Conservation (phyloP, 495 filamentous ascomycete species). For the Cudoniella acicularis region DNA sequence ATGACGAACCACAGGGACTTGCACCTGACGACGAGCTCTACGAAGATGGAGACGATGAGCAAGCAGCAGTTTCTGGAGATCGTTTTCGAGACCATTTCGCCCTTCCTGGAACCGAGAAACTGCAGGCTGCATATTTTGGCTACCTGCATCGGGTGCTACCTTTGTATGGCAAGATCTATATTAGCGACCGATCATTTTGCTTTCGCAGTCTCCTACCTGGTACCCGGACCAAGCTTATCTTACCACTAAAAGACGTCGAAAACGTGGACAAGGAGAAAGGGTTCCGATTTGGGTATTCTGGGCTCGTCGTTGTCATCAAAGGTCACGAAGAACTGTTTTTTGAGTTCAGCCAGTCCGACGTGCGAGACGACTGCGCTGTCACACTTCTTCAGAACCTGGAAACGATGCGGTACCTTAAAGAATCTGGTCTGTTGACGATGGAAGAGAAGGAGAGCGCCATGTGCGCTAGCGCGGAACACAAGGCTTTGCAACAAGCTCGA, state of each 20-base stretch:
- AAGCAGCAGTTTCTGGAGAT: conserved; percentile 57
- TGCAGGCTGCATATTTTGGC: conserved; percentile 90
- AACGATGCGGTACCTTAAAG: conserved; percentile 64
- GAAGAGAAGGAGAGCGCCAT: conserved; percentile 70
- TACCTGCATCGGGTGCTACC: conserved; percentile 84
- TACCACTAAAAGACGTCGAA: conserved; percentile 89
- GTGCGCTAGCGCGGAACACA: conserved; percentile 76
- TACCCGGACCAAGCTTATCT: conserved; percentile 87
- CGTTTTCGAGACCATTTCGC: conserved; percentile 90
- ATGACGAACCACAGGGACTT: conserved; percentile 68
- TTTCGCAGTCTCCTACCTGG: conserved; percentile 89
- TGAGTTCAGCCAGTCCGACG: conserved; percentile 74
- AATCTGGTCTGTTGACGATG: conserved; percentile 63
- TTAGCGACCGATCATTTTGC: conserved; percentile 86
- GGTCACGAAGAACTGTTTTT: conserved; percentile 98
- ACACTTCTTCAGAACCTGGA: conserved; percentile 76
- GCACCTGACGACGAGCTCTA: conserved; percentile 55
- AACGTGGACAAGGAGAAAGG: conserved; percentile 95
- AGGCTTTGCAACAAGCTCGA: conserved; percentile 75
- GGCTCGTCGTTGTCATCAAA: conserved; percentile 84
- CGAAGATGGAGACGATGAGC: conserved; percentile 58
- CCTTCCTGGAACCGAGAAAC: conserved; percentile 73
- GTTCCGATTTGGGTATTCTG: conserved; percentile 88
- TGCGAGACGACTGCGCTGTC: conserved; percentile 82
- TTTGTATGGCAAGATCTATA: conserved; percentile 95